Conservation (phyloP, 768 basidiomycete genomes). For the Rhodotorula toruloides region DNA sequence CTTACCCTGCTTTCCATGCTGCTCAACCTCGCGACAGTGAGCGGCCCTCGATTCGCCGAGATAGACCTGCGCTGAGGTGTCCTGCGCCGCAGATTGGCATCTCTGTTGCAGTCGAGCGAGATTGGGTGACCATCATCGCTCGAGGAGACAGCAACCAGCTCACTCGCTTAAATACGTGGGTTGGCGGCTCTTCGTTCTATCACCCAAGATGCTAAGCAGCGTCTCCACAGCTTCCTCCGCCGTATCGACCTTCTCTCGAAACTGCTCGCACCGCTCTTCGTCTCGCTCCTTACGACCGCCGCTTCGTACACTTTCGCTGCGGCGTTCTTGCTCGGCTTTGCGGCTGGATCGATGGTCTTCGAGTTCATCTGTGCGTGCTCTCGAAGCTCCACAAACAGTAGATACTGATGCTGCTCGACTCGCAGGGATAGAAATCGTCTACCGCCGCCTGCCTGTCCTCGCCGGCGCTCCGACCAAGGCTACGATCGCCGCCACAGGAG, state of each 20-base stretch:
- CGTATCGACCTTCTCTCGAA: conserved; percentile 53
- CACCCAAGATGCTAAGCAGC: too few species aligned
- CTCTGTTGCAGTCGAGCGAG: conserved; percentile 53
- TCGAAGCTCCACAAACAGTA: too few species aligned
- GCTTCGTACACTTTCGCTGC: conserved; percentile 44
- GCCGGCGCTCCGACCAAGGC: background rate
- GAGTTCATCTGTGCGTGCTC: conserved; percentile 48
- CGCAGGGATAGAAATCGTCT: conserved; percentile 49
- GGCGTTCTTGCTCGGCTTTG: conserved; percentile 46
- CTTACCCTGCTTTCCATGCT: conserved; percentile 7
- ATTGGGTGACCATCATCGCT: conserved; percentile 54
- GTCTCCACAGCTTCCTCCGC: conserved; percentile 40
- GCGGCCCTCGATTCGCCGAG: background rate
- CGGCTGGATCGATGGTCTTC: conserved; percentile 48
- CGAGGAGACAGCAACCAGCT: conserved; percentile 46
- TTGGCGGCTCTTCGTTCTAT: conserved; percentile 18
- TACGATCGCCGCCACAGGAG: background rate
- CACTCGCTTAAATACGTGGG: conserved; percentile 52
- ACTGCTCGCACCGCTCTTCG: conserved; percentile 55
- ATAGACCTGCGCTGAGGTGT: too few species aligned
- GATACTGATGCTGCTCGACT: background rate
- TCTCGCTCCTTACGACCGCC: conserved; percentile 51
- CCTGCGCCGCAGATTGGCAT: conserved; percentile 45
- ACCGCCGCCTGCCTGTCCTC: conserved; percentile 48
- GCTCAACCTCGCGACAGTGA: conserved; percentile 20